Conservation (phyloP, 257 asterid genomes). For the Scutellaria galericulata region DNA sequence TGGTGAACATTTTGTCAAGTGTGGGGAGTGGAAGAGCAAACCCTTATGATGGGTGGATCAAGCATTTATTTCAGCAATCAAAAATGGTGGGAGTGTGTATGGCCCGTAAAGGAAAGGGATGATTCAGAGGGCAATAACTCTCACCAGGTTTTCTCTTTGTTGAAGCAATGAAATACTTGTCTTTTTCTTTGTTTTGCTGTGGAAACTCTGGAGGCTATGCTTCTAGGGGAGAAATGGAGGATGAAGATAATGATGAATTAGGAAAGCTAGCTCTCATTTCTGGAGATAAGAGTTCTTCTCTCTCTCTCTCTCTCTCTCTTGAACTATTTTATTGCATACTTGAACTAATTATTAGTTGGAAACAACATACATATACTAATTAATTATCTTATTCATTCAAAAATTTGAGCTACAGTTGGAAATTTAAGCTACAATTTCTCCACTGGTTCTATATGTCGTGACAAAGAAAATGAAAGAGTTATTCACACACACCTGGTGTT, state of each 20-base stretch:
- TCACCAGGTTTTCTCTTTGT: conserved; percentile 22
- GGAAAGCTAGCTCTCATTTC: conserved; percentile 9
- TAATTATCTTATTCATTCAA: too few relatives aligned
- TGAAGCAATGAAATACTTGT: conserved; percentile 27
- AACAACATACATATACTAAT: too few relatives aligned
- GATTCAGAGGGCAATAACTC: conserved; percentile 36
- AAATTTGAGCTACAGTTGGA: not conserved
- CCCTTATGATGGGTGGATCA: conserved; percentile 26
- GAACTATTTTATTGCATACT: too few relatives aligned
- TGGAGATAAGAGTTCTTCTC: not conserved
- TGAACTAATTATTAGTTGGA: too few relatives aligned
- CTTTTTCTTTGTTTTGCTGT: conserved; percentile 22
- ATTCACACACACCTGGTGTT: not conserved
- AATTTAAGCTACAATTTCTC: not conserved
- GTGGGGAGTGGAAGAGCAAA: conserved; percentile 1
- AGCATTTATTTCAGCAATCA: conserved; percentile 35
- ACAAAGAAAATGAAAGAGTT: not conserved
- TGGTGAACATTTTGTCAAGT: conserved; percentile 45
- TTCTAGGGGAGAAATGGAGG: conserved; percentile 31
- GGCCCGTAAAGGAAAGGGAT: conserved; percentile 42
- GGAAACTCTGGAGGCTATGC: conserved; percentile 27
- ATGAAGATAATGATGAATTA: conserved; percentile 34
- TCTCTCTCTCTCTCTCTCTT: too few relatives aligned
- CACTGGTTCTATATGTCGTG: not conserved
- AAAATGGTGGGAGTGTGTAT: not conserved